Base-by-base conservation (phyloP, 352 stramenopile genomes). In the Phytopythium oedochilum region DNA sequence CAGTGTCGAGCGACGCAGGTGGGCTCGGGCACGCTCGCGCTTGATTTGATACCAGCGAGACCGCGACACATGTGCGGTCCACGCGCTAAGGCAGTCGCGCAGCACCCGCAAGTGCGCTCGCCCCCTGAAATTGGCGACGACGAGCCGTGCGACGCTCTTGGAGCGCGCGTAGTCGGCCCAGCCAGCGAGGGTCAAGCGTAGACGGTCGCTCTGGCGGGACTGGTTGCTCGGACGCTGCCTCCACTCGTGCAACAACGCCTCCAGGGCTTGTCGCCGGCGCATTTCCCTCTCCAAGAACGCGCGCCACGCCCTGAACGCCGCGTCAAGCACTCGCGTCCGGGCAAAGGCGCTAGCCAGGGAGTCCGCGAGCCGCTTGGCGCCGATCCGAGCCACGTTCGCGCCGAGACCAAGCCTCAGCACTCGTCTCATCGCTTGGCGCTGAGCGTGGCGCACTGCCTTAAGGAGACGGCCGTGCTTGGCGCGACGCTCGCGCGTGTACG, bases 31-130 rank as follows among this genome's bases (percentile, higher is more conserved):
- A 34, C 73, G 68, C 29, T 61, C 43, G 25, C 46, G 47, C 17
- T 63, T 71, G 55, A 83, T 77, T 49, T 82, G 57, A 20, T 69
- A 49, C 75, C 75, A 86, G 18, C 73, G 68, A 6, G 68, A 9
- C 23, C 72, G 22, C 17, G 70, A 70, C 11, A 79, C 53, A 22
- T 47, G 63, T n/a, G 59, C 43, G 5, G 68, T 46, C 75, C 75
- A 86, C 12, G 44, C 35, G 2, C 50, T 52, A 15, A 81, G 70
- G 14, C 53, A 40, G 9, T 38, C 55, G 8, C 50, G 53, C 29
- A 82, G 46, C 17, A 64, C 45, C 46, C 59, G 61, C 2, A 39
- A 47, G 42, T 78, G 63, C 26, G 56, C 61, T 39, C 66, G 53
- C 12, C 71, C 63, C 0, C 71, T 61, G 9, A 72, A 50, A 15